Base-by-base conservation (phyloP, 208 protist genomes). In the Trypanosoma congolense region DNA sequence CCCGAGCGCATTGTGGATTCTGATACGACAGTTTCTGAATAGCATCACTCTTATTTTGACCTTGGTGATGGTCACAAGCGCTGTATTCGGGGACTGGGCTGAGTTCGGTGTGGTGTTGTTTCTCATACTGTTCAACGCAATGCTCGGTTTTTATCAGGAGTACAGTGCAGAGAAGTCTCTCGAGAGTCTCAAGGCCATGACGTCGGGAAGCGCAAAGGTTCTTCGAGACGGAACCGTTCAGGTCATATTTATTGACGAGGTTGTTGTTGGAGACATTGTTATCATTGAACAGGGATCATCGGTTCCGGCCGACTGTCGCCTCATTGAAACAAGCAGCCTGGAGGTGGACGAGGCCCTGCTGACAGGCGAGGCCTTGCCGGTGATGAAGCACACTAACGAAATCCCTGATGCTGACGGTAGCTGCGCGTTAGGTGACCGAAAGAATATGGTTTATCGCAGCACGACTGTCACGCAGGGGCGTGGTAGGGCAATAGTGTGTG, bases 251-350 rank as follows among this genome's bases (percentile, higher is more conserved):
- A 86, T 97, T 45, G 80, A 90, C 56, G 95, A 99, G 49, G 71
- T 99, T 0, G 70, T 95, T 16, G 93, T 99, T 14, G 97, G 98
- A 47, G 98, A 99, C 65, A 61, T 99, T 42, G 70, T 99, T 19
- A 70, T 83, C 43, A 66, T 99, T 8, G 77, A 90, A 25, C 72
- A 87, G 41, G 98, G 97, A 42, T 80, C 96, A 60, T 80, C 78
- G 12, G 63, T 99, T 12, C 83, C 91, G 25, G 96, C 95, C 21
- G 98, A 99, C 75, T 97, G 95, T 57, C 61, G 98, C 28, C 58
- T 98, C 30, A 70, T 99, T 35, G 76, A 92, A 21, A 83, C 59
- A 10, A 91, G 86, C 54, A 71, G 70, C n/a, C 54, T 93, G 18
- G 78, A 92, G 60, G 71, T 92, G 33, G 95, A 98, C 58, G 95